Percentiles rank a stretch among this genome's conserved stretches.
These are phyloP conservation scores for Blastocystis sp. DNA, from an alignment of 352 stramenopile species.

Conservation along the genomic window DNA sequence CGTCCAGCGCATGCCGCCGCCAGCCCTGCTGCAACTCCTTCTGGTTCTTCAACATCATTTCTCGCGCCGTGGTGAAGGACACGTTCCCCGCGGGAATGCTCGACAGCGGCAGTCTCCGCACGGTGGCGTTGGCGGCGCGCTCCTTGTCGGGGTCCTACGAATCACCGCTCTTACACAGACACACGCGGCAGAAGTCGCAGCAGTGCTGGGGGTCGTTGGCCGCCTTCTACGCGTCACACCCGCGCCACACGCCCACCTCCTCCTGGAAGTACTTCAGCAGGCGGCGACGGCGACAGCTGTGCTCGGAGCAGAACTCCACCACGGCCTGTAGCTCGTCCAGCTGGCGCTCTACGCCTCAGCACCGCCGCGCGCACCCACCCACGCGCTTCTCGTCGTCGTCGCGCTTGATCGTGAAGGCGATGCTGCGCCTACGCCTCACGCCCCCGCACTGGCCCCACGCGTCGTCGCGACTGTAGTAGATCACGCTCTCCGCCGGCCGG, in stretches of 20 bases:
- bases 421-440: constrained; percentile 1
- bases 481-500: background rate
- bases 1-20: background rate
- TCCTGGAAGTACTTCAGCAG: constrained; percentile 43
- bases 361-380: background rate
- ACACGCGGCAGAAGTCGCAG: constrained; percentile 43
- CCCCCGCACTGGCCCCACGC: background rate
- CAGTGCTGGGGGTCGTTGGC: background rate
- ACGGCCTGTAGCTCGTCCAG: constrained; percentile 33
- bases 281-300: background rate
- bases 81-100: background rate
- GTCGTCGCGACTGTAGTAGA: constrained; percentile 35
- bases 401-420: constrained; percentile 46
- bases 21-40: background rate
- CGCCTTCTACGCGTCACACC: background rate
- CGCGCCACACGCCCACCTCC: background rate
- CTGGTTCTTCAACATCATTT: background rate
- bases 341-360: background rate
- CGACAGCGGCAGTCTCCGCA: background rate
- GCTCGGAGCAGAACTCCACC: constrained; percentile 12
- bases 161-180: background rate
- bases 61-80: background rate
- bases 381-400: constrained; percentile 39
- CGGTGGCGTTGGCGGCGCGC: background rate
- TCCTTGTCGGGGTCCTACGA: constrained; percentile 36